Evolutionary conservation across 129 eudicot genomes (phyloP), one percentile per base, ranked within the genome.

Genomic region (Lonicera japonica): DNA sequence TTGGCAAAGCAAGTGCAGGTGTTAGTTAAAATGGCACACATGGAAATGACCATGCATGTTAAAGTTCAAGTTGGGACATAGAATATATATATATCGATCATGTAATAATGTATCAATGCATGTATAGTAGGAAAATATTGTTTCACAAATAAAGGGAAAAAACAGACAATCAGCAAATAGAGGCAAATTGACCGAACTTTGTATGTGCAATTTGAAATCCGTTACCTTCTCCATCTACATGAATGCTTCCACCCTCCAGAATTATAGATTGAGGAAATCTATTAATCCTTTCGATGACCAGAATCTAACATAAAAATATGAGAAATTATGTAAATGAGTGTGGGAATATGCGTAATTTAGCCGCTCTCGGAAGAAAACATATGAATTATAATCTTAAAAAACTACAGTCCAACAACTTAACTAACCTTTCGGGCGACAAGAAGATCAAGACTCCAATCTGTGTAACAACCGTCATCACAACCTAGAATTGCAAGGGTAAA

Each of bases 221-320:
- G 50, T 68, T 63, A 84, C 96, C 98, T 82, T 92, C 96, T 67
- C 95, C 96, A 67, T 92, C 99, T 25, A 92, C 96, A 59, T 92
- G 99, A 45, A 92, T 88, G 89, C 96, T 92, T 65, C 96, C 99
- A 70, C 99, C 99, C 74, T 92, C 99, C 16, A 92, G 91, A 61
- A 92, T 80, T 75, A 92, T 78, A 51, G 91, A 80, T 19, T 92
- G 99, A 8, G 81, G 82, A 72, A 88, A 92, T 66, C 83, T 76
- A 19, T 89, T 87, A 76, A 81, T 50, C 77, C 72, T 80, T 77
- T 88, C 96, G 53, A 85, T 60, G 39, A 74, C 77, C 73, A 88
- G 71, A 73, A 92, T 77, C 99, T 91, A 69, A 36, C 22, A 50
- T 60, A 2, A 60, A 58, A 34, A 16, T 11, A 16, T 7, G 40